Conservation (phyloP, 768 basidiomycete species). For the Amanita inopinata region DNA sequence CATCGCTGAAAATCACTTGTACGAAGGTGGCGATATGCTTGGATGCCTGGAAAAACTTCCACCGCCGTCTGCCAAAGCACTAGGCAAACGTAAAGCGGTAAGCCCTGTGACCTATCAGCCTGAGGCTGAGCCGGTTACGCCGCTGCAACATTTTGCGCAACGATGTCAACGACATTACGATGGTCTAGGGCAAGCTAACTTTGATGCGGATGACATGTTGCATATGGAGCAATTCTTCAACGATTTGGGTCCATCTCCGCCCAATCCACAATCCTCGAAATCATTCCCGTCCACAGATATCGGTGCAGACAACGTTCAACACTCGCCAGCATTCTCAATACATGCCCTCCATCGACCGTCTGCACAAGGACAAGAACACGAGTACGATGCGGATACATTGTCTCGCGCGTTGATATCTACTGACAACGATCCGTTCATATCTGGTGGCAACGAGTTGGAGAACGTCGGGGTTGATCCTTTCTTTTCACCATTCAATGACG, state of each 20-base stretch:
- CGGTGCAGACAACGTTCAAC: background rate
- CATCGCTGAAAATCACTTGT: background rate
- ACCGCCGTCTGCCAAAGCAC: slow-evolving; percentile 22
- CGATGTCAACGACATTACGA: no score
- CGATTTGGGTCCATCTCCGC: slow-evolving; percentile 1
- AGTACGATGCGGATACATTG: slow-evolving; percentile 2
- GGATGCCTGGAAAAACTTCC: background rate
- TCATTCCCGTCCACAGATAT: background rate
- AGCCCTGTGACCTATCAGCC: slow-evolving; percentile 6
- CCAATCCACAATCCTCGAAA: background rate
- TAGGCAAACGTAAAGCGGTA: slow-evolving; percentile 22
- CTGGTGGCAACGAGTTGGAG: background rate
- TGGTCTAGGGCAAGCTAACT: background rate
- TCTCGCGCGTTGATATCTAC: slow-evolving; percentile 6
- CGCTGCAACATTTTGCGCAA: no score
- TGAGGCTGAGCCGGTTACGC: background rate
- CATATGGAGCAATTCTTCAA: slow-evolving; percentile 5
- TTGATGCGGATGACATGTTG: slow-evolving; percentile 2
- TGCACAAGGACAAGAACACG: background rate
- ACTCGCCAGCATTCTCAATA: background rate
- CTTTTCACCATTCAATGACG: background rate
- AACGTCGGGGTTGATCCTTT: slow-evolving; percentile 1
- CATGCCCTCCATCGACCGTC: background rate
- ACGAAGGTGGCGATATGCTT: background rate
- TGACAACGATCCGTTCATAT: slow-evolving; percentile 8